A percentile compares a stretch with the other conserved stretches of the same genome.
Conservation (phyloP, 495 filamentous ascomycete genomes). For the Astrothelium macrocarpum region DNA sequence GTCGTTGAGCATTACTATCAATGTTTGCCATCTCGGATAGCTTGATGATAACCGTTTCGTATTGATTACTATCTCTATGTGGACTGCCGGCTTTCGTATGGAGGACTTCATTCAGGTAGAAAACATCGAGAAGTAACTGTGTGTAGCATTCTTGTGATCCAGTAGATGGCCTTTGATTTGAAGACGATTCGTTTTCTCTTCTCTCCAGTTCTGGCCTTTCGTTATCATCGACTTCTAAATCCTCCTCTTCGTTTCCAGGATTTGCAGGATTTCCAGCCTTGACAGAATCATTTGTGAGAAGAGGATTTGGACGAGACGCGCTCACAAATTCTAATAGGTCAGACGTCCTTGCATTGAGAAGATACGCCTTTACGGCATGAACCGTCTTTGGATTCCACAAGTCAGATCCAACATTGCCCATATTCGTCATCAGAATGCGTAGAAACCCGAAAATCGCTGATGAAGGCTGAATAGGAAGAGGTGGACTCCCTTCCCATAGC, state of each 20-base stretch:
- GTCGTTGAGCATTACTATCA: constrained; percentile 15
- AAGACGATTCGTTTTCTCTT: neutral
- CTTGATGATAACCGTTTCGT: constrained; percentile 7
- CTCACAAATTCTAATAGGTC: constrained; percentile 35
- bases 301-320: neutral
- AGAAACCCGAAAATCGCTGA: constrained; percentile 66
- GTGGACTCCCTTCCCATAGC: constrained; percentile 71
- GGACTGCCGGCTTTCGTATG: neutral
- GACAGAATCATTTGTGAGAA: constrained; percentile 1
- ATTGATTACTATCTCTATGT: neutral
- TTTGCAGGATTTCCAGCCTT: constrained; percentile 18
- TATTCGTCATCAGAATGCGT: constrained; percentile 50
- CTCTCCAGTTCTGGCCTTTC: neutral
- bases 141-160: constrained; percentile 32
- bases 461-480: constrained; percentile 73
- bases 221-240: constrained; percentile 1
- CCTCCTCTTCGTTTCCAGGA: constrained; percentile 11
- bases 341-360: constrained; percentile 6
- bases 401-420: constrained; percentile 64
- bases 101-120: constrained; percentile 45
- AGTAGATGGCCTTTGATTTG: neutral
- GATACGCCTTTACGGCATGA: constrained; percentile 44
- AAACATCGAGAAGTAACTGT: constrained; percentile 70
- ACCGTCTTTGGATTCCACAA: constrained; percentile 74
- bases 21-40: constrained; percentile 10